These are phyloP conservation scores for Aspergillus fischeri DNA, from an alignment of 2,329 filamentous ascomycete species.

Conservation along the genomic window DNA sequence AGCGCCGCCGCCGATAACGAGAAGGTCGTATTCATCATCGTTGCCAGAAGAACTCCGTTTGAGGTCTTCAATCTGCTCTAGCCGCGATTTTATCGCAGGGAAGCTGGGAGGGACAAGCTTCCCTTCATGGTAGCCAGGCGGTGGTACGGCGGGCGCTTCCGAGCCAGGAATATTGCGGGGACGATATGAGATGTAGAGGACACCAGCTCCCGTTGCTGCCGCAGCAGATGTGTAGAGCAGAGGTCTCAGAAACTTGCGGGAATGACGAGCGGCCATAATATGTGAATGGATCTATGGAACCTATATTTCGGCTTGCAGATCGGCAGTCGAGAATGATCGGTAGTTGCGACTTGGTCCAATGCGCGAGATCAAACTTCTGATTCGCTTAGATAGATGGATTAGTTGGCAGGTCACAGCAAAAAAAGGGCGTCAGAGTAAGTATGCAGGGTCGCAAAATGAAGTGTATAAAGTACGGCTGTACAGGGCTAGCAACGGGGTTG, in stretches of 20 bases:
- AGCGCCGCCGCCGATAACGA: slow-evolving; percentile 75
- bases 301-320: neutral
- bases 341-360: neutral
- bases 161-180: slow-evolving; percentile 62
- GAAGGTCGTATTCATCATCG: slow-evolving; percentile 62
- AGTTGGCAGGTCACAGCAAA: neutral
- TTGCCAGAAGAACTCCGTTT: slow-evolving; percentile 37
- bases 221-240: slow-evolving; percentile 58
- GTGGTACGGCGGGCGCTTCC: slow-evolving; percentile 58
- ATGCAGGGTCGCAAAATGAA: neutral
- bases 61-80: slow-evolving; percentile 50
- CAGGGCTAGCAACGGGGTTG: neutral
- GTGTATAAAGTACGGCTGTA: neutral
- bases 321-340: neutral
- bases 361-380: neutral
- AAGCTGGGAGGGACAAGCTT: slow-evolving; percentile 53
- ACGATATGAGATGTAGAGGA: slow-evolving; percentile 59
- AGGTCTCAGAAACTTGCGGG: slow-evolving; percentile 51
- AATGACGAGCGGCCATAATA: slow-evolving; percentile 39
- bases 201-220: slow-evolving; percentile 50
- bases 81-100: slow-evolving; percentile 47
- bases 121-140: slow-evolving; percentile 59
- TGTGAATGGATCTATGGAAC: neutral
- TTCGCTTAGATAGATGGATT: neutral
- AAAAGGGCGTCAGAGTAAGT: neutral